phyloP scores from a whole-genome alignment of 2,329 filamentous ascomycete species.

The Cordyceps javanica region DNA sequence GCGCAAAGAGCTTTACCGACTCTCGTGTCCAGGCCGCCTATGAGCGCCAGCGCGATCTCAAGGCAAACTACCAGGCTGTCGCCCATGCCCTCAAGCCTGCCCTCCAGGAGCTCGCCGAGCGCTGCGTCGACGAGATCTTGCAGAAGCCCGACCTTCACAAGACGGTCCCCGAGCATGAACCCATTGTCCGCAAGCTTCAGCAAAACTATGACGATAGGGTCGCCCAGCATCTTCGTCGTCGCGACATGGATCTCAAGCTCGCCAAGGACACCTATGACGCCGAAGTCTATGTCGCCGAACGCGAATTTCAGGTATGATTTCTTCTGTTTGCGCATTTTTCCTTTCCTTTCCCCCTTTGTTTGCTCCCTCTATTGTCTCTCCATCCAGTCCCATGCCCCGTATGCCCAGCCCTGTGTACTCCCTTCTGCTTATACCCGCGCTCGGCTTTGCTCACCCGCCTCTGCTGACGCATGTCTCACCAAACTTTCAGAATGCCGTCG shows the following conservation, averaged over 20 bases:
- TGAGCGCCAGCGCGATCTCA: constrained; percentile 60
- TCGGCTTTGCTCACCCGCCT: not conserved
- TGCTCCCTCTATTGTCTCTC: not conserved
- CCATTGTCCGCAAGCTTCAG: constrained; percentile 44
- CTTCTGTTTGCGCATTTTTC: not conserved
- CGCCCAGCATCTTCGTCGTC: constrained; percentile 25
- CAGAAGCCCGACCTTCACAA: constrained; percentile 47
- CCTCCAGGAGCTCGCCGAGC: constrained; percentile 58
- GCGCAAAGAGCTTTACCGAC: constrained; percentile 51
- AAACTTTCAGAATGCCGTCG: constrained; percentile 29
- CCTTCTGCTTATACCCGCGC: constrained; percentile 15
- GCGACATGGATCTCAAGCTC: constrained; percentile 28
- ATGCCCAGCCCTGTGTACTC: constrained; percentile 6
- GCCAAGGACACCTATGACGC: constrained; percentile 33
- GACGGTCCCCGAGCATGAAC: constrained; percentile 45
- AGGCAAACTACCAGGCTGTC: constrained; percentile 58
- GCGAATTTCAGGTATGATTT: constrained; percentile 34
- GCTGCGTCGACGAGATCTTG: constrained; percentile 51
- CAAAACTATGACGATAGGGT: constrained; percentile 26
- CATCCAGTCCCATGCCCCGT: constrained; percentile 6
- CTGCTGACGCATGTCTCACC: not conserved
- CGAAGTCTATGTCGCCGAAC: constrained; percentile 28
- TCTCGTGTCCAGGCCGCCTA: constrained; percentile 50
- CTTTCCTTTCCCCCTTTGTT: not conserved
- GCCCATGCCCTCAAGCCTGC: constrained; percentile 57